Evolutionary conservation across 495 filamentous ascomycete genomes (phyloP), one percentile per base, ranked within the genome.

Genomic region (Massariosphaeria phaeospora): DNA sequence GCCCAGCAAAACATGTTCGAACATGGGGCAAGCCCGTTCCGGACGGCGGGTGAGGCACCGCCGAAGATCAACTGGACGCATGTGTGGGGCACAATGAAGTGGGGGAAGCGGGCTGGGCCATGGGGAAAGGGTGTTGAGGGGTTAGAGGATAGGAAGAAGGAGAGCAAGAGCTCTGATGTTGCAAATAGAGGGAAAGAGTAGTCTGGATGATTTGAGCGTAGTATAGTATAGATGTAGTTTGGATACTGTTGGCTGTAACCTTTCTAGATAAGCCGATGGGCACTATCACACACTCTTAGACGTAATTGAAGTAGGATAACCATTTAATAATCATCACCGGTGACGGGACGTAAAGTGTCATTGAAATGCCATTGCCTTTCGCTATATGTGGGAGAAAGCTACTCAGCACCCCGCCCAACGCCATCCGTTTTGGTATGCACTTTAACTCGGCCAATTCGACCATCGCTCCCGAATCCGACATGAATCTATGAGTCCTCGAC

Each of bases 31-130:
- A 76, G 72, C 63, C 71, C 74, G 11, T 77, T 78, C 41, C 59
- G 74, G 10, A 75, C 67, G 42, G 64, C 59, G 29, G 33, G 33
- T 15, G 73, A 75, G 42, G 63, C 72, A 39, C 75, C 76, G 41
- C 75, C 73, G 17, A 74, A 70, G 56, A 69, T 80, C 52, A 59
- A 63, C 18, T 72, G 66, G 70, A 69, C 61, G 42, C 78, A 80
- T 70, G 71, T 70, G 27, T 82, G 76, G 79, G 75, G 75, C 0
- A 75, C 74, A 54, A 66, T 73, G 60, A 70, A 61, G 35, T 80
- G 75, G 76, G 78, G 77, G 6, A 71, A 66, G 64, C 75, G 73
- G 55, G 76, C 78, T 27, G 78, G 77, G 12, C 65, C 63, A 30
- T 79, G 76, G 76, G 76, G 76, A 10, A 61, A 74, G 62, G 77